Evolutionary conservation across 2,329 filamentous ascomycete genomes (phyloP).

Genomic region (Ophiosphaerella korrae): DNA sequence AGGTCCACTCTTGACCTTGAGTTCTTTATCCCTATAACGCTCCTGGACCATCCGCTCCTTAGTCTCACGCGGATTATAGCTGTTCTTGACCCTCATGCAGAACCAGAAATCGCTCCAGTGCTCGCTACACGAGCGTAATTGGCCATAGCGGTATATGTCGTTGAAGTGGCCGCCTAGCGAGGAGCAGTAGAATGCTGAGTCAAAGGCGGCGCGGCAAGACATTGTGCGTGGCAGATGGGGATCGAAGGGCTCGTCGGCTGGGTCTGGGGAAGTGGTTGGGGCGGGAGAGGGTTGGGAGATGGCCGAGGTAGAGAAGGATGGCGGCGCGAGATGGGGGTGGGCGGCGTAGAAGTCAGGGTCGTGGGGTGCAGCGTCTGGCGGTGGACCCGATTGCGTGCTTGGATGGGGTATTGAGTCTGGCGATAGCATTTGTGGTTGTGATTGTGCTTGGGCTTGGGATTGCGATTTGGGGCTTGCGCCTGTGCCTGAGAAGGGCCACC

Average conservation of each 20-base stretch:
- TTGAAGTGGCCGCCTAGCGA: conserved; percentile 90
- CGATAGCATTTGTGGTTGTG: conserved; percentile 22
- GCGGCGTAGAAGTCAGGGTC: conserved; percentile 61
- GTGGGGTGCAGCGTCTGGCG: conserved; percentile 47
- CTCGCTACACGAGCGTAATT: conserved; percentile 75
- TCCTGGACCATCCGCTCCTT: conserved; percentile 66
- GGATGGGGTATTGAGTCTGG: conserved; percentile 19
- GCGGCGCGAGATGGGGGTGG: conserved; percentile 54
- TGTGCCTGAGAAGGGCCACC: conserved; percentile 31
- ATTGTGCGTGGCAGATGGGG: conserved; percentile 72
- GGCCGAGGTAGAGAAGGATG: conserved; percentile 19
- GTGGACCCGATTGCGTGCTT: conserved; percentile 17
- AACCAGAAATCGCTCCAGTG: conserved; percentile 97
- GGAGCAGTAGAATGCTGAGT: conserved; percentile 92
- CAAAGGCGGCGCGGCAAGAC: conserved; percentile 89
- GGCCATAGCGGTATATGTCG: conserved; percentile 85
- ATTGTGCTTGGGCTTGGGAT: conserved; percentile 16
- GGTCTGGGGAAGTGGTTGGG: conserved; percentile 6
- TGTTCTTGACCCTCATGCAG: conserved; percentile 81
- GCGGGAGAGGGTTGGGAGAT: conserved; percentile 11
- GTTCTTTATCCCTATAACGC: conserved; percentile 70
- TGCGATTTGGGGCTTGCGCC: conserved; percentile 19
- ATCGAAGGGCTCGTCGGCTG: conserved; percentile 22
- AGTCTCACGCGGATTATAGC: conserved; percentile 60
- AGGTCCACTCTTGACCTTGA: conserved; percentile 68